Base-by-base conservation (phyloP, 805 yeast genomes). In the Suhomyces faveliae region DNA sequence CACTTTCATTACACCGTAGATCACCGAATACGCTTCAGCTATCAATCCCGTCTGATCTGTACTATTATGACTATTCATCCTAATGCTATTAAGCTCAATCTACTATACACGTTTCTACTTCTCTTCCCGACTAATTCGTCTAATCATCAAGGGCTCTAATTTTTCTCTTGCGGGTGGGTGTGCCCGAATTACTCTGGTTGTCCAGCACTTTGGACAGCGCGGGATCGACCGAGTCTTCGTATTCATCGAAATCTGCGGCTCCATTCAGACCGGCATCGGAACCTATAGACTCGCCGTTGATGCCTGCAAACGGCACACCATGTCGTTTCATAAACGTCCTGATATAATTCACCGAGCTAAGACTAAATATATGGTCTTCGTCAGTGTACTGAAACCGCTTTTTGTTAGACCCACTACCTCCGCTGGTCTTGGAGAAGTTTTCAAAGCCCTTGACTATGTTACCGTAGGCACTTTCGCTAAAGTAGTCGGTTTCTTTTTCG, bases 381-480 rank as follows among this genome's bases (percentile, higher is more conserved):
- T 87, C 92, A 0, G 83, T 72, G 68, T 79, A 78, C 44, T 74
- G 62, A 50, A 78, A 69, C 66, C 81, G 73, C 60, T 77, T 75
- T 66, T 71, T 73, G 47, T 59, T 62, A n/a, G 75, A 57, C 21
- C 70, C 59, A 15, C 51, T 42, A 12, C 55, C 53, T 11, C 55
- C 56, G 2, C 69, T 64, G 25, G 58, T 66, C 54, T 85, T 87
- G 42, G 84, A 75, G 59, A 87, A 86, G 56, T 81, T 85, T 42
- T 91, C 97, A 58, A 90, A 91, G 1, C 98, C 98, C 53, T 86
- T 85, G n/a, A 89, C 86, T 22, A 92, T 85, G 63, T 89, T 91
- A 0, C 97, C 91, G 47, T 79, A 79, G 23, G 74, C 65, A 49
- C 89, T 81, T 45, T 86, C 90, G 23, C 85, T 80, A 41, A 91